These are phyloP conservation scores for Sequoiadendron giganteum DNA, from an alignment of 75 land plant species.

Conservation along the genomic window DNA sequence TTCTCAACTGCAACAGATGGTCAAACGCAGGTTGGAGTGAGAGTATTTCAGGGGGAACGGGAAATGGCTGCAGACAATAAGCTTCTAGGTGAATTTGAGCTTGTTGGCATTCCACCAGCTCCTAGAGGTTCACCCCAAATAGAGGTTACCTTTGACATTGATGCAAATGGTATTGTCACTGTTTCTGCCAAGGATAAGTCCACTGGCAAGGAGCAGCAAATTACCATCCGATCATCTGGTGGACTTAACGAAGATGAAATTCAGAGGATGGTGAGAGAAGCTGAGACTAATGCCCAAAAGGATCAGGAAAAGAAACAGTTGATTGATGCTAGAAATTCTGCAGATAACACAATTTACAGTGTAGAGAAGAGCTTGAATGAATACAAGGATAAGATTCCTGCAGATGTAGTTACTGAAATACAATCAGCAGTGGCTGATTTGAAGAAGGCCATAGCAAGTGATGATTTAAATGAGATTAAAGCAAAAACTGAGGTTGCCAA, in stretches of 20 bases:
- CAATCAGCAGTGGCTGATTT: constrained; percentile 42
- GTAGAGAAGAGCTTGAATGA: constrained; percentile 64
- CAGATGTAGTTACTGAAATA: constrained; percentile 33
- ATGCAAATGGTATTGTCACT: constrained; percentile 69
- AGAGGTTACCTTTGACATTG: constrained; percentile 75
- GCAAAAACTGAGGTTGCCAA: constrained; percentile 39
- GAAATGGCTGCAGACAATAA: constrained; percentile 73
- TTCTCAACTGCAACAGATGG: constrained; percentile 71
- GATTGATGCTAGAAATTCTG: constrained; percentile 61
- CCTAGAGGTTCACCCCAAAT: constrained; percentile 65
- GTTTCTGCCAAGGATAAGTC: constrained; percentile 66
- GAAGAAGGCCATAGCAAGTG: constrained; percentile 35
- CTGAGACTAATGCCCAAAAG: constrained; percentile 58
- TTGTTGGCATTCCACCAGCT: constrained; percentile 72
- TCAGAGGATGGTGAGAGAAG: constrained; percentile 67
- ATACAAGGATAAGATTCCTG: constrained; percentile 56
- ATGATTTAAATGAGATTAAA: constrained; percentile 43
- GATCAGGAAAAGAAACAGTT: constrained; percentile 59
- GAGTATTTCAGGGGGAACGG: constrained; percentile 64
- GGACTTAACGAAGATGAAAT: constrained; percentile 64
- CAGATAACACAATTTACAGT: constrained; percentile 45
- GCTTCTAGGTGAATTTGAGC: constrained; percentile 64
- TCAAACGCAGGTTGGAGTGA: constrained; percentile 68
- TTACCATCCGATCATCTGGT: constrained; percentile 70
- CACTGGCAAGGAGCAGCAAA: constrained; percentile 60